Evolutionary conservation across 78 protist species (phyloP), one percentile per base, ranked within the genome.

Genomic region (Dictyostelium brefeldianum): DNA sequence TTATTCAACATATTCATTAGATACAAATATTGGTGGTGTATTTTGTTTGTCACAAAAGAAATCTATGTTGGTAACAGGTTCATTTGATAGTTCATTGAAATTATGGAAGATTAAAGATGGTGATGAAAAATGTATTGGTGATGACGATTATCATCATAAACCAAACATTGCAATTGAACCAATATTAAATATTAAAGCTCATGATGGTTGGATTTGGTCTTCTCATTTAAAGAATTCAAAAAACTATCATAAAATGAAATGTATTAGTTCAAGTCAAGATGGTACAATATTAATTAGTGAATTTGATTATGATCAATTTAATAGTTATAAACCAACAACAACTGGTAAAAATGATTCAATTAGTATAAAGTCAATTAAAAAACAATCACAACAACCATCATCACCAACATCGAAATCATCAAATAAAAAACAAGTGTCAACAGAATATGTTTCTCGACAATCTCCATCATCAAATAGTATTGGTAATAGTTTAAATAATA

Each of bases 241-340:
- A 17, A 25, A 51, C 3, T 47, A 17, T 11, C 90, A 82, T 36
- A 25, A 11, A 31, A 25, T 51, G 20, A 69, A 64, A 17, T 50
- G 91, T 41, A 27, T 71, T 5, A 71, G 81, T 36, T 53, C 81
- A 14, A 71, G 91, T 9, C 89, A 82, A 82, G 81, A 83, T 83
- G 69, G 71, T 50, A 43, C 64, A 3, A 83, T 83, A n/a, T 15
- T 51, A 11, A 25, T 83, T 10, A 71, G 73, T 36, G 50, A 51
- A 18, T 36, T 78, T 7, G 8, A 36, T 4, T 12, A 51, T 50
- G 18, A 54, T 31, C 25, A 54, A n/a, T 67, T 67, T 41, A 31
- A 27, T 50, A 29, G 25, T 12, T 41, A 75, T 48, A 75, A 54
- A 48, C 18, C 48, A 11, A 74, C 9, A 18, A 74, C 20, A 25